These are phyloP conservation scores for Starmera amethionina DNA, from an alignment of 805 yeast genomes.

Conservation along the genomic window DNA sequence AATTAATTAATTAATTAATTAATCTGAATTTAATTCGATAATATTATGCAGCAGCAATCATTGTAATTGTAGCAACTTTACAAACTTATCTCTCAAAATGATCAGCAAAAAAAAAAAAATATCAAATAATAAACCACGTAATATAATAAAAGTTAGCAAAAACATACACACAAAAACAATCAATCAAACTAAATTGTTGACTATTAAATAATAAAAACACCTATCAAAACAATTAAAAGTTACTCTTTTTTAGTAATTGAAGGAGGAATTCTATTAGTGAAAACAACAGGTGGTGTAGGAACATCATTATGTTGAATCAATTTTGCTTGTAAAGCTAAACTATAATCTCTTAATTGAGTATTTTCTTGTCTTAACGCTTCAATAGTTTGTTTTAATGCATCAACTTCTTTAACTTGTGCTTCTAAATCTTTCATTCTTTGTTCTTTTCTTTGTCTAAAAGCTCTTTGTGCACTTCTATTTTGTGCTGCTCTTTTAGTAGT, in stretches of 20 bases:
- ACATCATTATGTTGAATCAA: slow-evolving; percentile 40
- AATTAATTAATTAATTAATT: no score
- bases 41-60: no score
- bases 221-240: no score
- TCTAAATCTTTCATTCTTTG: slow-evolving; percentile 75
- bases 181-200: no score
- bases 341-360: slow-evolving; percentile 61
- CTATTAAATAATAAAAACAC: no score
- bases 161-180: no score
- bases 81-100: no score
- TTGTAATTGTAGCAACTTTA: no score
- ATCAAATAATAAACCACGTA: no score
- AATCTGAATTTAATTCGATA: no score
- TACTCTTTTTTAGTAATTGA: slow-evolving; percentile 5
- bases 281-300: slow-evolving; percentile 30
- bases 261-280: slow-evolving; percentile 4
- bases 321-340: slow-evolving; percentile 58
- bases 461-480: slow-evolving; percentile 86
- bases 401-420: slow-evolving; percentile 52
- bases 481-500: slow-evolving; percentile 83
- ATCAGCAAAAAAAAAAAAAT: no score
- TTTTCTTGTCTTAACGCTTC: slow-evolving; percentile 64
- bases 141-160: no score
- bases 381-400: slow-evolving; percentile 52
- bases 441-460: slow-evolving; percentile 81